Evolutionary conservation across 2,329 filamentous ascomycete genomes (phyloP).

Genomic region (Apiospora hydei): DNA sequence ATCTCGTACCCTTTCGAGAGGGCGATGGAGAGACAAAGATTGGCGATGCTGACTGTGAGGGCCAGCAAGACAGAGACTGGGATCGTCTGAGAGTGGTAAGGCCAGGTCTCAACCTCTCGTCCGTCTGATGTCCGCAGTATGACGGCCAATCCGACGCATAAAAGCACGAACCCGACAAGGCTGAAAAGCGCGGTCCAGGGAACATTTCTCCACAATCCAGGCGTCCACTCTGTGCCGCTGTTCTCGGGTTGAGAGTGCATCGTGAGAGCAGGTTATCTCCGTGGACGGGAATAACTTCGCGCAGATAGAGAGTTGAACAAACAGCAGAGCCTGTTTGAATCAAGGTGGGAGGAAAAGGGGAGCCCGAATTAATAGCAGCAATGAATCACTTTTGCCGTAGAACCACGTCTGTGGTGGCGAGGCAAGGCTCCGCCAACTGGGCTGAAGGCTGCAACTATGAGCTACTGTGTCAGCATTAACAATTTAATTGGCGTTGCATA

Average conservation of each 20-base stretch:
- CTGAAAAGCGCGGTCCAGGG: background rate
- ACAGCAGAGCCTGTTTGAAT: too few relatives aligned
- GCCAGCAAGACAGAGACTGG: background rate
- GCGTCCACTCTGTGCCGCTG: background rate
- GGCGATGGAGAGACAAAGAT: slow-evolving; percentile 15
- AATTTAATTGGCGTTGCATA: too few relatives aligned
- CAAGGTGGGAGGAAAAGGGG: too few relatives aligned
- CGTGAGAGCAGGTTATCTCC: too few relatives aligned
- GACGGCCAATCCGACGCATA: background rate
- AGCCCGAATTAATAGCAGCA: too few relatives aligned
- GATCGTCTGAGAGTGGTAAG: background rate
- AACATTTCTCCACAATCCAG: background rate
- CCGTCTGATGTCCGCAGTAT: background rate
- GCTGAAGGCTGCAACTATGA: too few relatives aligned
- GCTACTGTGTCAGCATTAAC: too few relatives aligned
- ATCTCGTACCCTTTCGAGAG: slow-evolving; percentile 18
- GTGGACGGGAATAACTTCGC: too few relatives aligned
- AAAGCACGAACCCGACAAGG: background rate
- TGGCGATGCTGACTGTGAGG: background rate
- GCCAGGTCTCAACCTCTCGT: background rate
- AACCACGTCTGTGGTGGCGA: too few relatives aligned
- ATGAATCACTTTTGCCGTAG: too few relatives aligned
- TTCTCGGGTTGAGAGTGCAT: background rate
- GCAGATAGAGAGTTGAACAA: too few relatives aligned
- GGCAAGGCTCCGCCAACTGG: too few relatives aligned